Percentiles rank a stretch among this genome's conserved stretches.
Conservation (phyloP, 495 filamentous ascomycete species). For the Margaritispora aquatica region DNA sequence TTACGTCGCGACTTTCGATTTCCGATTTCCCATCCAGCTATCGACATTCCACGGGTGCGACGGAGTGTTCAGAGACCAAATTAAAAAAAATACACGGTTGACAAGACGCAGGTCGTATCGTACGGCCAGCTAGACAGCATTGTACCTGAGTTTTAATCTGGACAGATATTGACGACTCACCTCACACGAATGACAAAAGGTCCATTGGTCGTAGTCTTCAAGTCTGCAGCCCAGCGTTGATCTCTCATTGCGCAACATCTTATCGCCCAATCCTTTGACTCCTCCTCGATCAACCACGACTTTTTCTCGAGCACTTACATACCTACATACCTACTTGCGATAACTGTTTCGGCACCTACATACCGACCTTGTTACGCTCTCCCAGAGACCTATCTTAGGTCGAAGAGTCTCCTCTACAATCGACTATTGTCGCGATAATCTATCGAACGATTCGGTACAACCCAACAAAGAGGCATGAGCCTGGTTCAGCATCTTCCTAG, state of each 20-base stretch:
- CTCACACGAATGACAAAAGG: constrained; percentile 9
- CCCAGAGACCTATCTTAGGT: no score
- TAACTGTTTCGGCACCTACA: background rate
- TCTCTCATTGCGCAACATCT: constrained; percentile 2
- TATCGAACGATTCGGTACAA: constrained; percentile 8
- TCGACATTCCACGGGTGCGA: background rate
- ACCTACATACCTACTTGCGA: constrained; percentile 2
- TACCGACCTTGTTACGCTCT: background rate
- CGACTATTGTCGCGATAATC: constrained; percentile 8
- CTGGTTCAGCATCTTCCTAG: constrained; percentile 7
- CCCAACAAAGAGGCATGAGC: constrained; percentile 20
- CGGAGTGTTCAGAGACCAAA: background rate
- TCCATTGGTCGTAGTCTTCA: background rate
- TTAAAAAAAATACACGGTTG: background rate
- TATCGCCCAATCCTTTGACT: background rate
- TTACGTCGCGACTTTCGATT: no score
- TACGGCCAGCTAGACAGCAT: constrained; percentile 9
- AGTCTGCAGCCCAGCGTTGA: background rate
- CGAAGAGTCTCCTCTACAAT: background rate
- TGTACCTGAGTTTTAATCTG: constrained; percentile 14
- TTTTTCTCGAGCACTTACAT: background rate
- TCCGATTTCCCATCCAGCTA: constrained; percentile 1
- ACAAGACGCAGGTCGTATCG: constrained; percentile 19
- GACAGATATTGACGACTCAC: constrained; percentile 14
- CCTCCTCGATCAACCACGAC: background rate